Evolutionary conservation across 176 grass and related monocot species (phyloP).

Genomic region (Eragrostis nindensis): DNA sequence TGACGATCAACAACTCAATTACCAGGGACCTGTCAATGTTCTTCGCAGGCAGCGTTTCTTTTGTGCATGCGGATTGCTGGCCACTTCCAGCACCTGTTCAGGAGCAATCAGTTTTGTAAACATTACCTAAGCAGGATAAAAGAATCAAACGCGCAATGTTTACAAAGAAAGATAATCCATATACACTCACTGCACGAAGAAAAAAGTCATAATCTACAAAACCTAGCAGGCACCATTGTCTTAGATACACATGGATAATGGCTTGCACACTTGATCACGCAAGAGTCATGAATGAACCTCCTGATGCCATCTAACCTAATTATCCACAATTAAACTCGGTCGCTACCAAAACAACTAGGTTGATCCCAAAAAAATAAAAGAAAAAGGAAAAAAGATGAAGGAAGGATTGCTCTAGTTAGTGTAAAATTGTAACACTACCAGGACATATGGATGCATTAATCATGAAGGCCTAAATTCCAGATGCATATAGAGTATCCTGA

Average conservation of each 20-base stretch:
- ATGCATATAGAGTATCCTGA: background rate
- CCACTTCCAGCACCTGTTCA: slow-evolving; percentile 52
- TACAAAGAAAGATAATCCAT: background rate
- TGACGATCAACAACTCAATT: slow-evolving; percentile 27
- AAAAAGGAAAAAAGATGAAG: background rate
- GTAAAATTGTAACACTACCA: slow-evolving; percentile 6
- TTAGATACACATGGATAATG: background rate
- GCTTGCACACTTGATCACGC: background rate
- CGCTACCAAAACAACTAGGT: slow-evolving; percentile 3
- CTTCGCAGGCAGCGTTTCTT: slow-evolving; percentile 77
- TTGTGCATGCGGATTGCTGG: slow-evolving; percentile 45
- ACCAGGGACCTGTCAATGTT: slow-evolving; percentile 83
- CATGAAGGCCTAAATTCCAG: background rate
- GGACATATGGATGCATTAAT: background rate
- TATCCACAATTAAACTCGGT: slow-evolving; percentile 1
- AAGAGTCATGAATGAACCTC: background rate
- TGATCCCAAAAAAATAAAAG: background rate
- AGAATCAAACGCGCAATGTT: background rate
- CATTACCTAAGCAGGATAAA: slow-evolving; percentile 4
- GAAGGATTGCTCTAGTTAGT: background rate
- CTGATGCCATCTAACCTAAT: background rate
- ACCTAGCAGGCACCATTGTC: background rate
- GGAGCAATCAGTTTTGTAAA: slow-evolving; percentile 2
- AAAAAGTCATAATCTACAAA: background rate
- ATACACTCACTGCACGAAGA: background rate